phyloP scores from a whole-genome alignment of 805 yeast genomes.

The Candida ulmi region DNA sequence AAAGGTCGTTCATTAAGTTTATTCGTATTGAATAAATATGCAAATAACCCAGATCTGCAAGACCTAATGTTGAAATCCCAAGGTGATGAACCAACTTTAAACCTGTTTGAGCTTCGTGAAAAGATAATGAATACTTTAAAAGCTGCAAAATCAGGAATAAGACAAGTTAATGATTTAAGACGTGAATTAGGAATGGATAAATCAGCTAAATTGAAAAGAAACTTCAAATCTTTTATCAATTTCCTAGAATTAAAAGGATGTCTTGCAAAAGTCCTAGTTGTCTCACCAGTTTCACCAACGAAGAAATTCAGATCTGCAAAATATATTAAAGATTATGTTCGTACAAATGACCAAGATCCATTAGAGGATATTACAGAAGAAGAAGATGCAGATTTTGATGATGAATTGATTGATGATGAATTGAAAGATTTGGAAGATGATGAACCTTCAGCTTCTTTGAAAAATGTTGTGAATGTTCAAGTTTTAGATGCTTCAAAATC shows the following conservation, averaged over 20 bases:
- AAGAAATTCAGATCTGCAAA: constrained; percentile 43
- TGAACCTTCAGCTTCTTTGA: constrained; percentile 12
- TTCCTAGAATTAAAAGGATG: constrained; percentile 39
- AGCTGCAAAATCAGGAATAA: constrained; percentile 52
- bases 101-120: constrained; percentile 24
- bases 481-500: constrained; percentile 12
- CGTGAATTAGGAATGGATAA: constrained; percentile 49
- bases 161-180: constrained; percentile 57
- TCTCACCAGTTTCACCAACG: constrained; percentile 37
- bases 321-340: constrained; percentile 35
- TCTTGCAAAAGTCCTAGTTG: constrained; percentile 47
- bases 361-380: constrained; percentile 26
- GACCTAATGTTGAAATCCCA: constrained; percentile 11
- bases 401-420: constrained; percentile 25
- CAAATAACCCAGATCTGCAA: constrained; percentile 17
- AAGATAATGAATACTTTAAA: constrained; percentile 45
- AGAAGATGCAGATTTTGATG: constrained; percentile 25
- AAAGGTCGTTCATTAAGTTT: constrained; percentile 50
- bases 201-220: constrained; percentile 33
- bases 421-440: constrained; percentile 17
- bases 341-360: constrained; percentile 23
- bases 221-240: constrained; percentile 43
- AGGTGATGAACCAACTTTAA: constrained; percentile 20
- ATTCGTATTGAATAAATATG: constrained; percentile 45
- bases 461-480: constrained; percentile 12